Evolutionary conservation across 2,329 filamentous ascomycete genomes (phyloP).

Genomic region (Colletotrichum lindemuthianum): DNA sequence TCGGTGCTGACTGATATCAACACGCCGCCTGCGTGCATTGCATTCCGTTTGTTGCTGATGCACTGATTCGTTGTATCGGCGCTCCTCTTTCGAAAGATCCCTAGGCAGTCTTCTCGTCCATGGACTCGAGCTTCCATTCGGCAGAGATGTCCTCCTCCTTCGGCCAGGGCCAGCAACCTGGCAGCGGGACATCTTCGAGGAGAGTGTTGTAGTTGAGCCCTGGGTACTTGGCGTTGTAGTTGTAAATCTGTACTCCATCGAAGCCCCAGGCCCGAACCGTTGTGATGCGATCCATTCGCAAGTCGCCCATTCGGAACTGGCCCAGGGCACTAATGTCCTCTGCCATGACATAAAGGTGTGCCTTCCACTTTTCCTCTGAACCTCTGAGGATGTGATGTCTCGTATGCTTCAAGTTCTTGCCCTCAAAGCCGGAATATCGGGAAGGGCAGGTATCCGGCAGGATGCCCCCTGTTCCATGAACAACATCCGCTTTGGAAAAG

Average conservation of each 20-base stretch:
- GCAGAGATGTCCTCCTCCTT: not conserved
- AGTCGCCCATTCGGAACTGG: not conserved
- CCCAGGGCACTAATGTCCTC: no score
- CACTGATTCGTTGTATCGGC: no score
- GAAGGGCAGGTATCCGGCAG: no score
- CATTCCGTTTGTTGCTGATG: no score
- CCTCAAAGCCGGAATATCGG: no score
- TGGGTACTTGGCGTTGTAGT: not conserved
- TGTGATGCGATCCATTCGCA: not conserved
- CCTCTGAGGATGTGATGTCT: conserved; percentile 1
- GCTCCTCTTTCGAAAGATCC: no score
- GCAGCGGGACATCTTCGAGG: not conserved
- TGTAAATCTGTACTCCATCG: not conserved
- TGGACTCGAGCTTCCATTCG: no score
- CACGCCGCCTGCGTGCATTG: no score
- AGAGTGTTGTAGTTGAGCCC: not conserved
- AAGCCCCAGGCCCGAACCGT: not conserved
- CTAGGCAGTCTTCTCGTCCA: no score
- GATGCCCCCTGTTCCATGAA: no score
- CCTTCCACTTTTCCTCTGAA: not conserved
- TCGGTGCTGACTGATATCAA: no score
- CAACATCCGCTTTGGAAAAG: not conserved
- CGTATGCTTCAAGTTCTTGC: conserved; percentile 1
- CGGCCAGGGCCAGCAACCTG: not conserved
- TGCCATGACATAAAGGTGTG: conserved; percentile 7